Evolutionary conservation across 345 rosid genomes (phyloP).

Genomic region (Eucalyptus marginata): DNA sequence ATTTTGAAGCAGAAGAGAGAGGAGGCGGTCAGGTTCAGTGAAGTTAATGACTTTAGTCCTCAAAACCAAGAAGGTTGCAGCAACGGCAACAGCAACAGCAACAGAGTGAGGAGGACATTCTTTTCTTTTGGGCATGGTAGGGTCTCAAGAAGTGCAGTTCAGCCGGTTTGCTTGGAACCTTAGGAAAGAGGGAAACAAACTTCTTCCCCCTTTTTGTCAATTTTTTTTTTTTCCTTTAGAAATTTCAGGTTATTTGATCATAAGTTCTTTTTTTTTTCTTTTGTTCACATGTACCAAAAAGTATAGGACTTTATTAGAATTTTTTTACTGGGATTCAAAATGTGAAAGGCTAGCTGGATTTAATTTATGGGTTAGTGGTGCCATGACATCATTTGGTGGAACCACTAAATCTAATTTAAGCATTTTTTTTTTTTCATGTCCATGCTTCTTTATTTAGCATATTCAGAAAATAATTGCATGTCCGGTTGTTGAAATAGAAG

Average conservation of each 20-base stretch:
- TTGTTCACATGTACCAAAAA: not conserved
- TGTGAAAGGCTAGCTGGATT: not conserved
- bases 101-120: slow-evolving; percentile 48
- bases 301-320: not conserved
- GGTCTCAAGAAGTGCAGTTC: slow-evolving; percentile 51
- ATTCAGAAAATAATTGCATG: not conserved
- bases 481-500: not conserved
- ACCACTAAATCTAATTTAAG: not conserved
- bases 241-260: not conserved
- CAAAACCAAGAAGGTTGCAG: slow-evolving; percentile 8
- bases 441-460: not conserved
- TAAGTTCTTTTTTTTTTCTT: not conserved
- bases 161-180: slow-evolving; percentile 56
- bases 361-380: not conserved
- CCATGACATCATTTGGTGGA: not conserved
- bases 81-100: slow-evolving; percentile 25
- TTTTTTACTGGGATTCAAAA: not conserved
- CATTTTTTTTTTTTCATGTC: not conserved
- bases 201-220: not conserved
- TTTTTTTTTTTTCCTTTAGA: not conserved
- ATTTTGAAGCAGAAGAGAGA: slow-evolving; percentile 28
- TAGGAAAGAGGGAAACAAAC: not conserved
- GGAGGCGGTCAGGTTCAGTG: not conserved
- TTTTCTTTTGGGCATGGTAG: slow-evolving; percentile 66
- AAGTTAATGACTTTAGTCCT: slow-evolving; percentile 23